A percentile compares a stretch with the other conserved stretches of the same genome.
phyloP scores from a whole-genome alignment of 208 protist genomes.

The Trichomonas gallinae region DNA sequence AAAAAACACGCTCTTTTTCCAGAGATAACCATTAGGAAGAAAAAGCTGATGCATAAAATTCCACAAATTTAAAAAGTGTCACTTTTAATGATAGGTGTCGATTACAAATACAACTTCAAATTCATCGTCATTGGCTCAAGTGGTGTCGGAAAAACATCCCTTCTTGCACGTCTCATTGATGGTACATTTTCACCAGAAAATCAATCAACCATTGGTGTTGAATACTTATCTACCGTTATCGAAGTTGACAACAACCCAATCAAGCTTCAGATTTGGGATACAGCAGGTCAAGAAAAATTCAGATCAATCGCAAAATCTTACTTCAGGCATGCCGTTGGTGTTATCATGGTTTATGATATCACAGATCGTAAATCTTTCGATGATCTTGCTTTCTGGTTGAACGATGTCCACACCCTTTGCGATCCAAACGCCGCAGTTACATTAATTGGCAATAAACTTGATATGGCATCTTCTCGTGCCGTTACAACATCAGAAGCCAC shows the following conservation, averaged over 20 bases:
- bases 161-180: not conserved
- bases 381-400: not conserved
- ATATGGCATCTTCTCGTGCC: not conserved
- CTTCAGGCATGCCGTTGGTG: not conserved
- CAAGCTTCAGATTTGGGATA: constrained; percentile 2
- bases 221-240: not conserved
- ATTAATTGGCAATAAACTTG: not conserved
- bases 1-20: too few relatives aligned
- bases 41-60: not conserved
- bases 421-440: not conserved
- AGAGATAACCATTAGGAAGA: too few relatives aligned
- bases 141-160: not conserved
- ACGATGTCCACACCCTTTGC: not conserved
- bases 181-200: not conserved
- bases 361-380: constrained; percentile 9
- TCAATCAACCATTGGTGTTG: constrained; percentile 8
- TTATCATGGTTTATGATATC: not conserved
- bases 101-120: constrained; percentile 4
- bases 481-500: not conserved
- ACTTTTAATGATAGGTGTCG: not conserved
- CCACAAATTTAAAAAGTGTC: not conserved
- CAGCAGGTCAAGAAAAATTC: not conserved
- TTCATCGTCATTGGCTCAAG: constrained; percentile 6
- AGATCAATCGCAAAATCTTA: constrained; percentile 15
- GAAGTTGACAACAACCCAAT: not conserved